Evolutionary conservation across 164 flowering plant species (phyloP), one percentile per base, ranked within the genome.

Genomic region (Chimonanthus salicifolius): DNA sequence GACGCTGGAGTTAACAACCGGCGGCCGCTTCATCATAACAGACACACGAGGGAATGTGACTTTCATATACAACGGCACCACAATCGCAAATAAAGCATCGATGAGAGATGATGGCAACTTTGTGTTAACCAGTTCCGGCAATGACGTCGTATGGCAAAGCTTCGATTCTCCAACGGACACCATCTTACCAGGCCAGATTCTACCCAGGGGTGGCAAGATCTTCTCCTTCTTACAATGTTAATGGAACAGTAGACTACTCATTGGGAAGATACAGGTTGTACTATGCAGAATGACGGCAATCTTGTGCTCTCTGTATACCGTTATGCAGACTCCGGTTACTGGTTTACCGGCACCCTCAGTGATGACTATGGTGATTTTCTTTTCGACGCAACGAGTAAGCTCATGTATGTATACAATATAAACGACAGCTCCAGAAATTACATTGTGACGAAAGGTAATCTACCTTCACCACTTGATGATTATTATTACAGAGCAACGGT

Each of bases 131-230:
- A 63, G 74, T 64, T 49, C 74, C 5, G 18, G 18, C 47, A 47
- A 79, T 6, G 0, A 1, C 2, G 49, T 64, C 18, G 8, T 75
- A 9, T 81, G 81, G 83, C 69, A 74, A 70, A 81, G 81, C 71
- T 81, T 81, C 62, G 76, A 72, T 51, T 72, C 21, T n/a, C 81
- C 84, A 16, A 76, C 81, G 7, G 79, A 81, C 65, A 79, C 82
- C 20, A 20, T 81, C 62, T 13, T 81, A 4, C 81, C 80, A 1
- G 80, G 81, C 46, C 84, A 81, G 67, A 50, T 6, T 46, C 18
- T 78, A 6, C 4, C 5, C 2, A 16, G 1, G 6, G 66, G 49
- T 47, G 16, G 60, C 21, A 11, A 18, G 46, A 72, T 78, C 3
- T 69, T 64, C 51, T 81, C 78, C 33, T 33, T 33, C 33, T 33